Base-by-base conservation (phyloP, 2,329 filamentous ascomycete genomes). In the Dendryphion nanum region DNA sequence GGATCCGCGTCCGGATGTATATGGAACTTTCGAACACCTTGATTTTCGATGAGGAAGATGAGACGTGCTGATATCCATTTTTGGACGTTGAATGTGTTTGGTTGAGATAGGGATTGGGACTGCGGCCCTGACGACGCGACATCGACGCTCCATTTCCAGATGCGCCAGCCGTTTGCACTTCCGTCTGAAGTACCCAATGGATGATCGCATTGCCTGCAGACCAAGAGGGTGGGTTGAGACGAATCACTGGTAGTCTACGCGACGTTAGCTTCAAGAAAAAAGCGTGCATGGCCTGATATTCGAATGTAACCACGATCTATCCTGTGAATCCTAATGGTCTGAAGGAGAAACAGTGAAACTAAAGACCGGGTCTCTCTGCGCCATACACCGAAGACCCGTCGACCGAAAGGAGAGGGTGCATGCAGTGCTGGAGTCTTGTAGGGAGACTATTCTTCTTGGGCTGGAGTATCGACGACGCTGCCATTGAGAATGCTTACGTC, bases 381-480 rank as follows among this genome's bases (percentile, higher is more conserved):
- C 51, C 35, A 37, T 41, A 35, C 46, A 40, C 41, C 30, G 48
- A 41, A 46, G 53, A 46, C 41, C 62, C 61, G 45, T 64, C 62
- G 16, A 53, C 49, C 42, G 33, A 30, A 31, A n/a, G 53, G 52
- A 50, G 59, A 63, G 52, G 59, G 46, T 64, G 43, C 38, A 42
- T 44, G 44, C 40, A 37, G 34, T 23, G 35, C 36, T 44, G 40
- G 47, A 51, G 52, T 37, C 46, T 37, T 55, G 48, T 55, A 49
- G 20, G 50, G 54, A 58, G 53, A 42, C 31, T 41, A 35, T 56
- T 74, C 40, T 59, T 80, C 47, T 80, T 55, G 75, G 77, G 74
- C 69, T 75, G 60, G 72, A 74, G 77, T 80, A 80, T 80, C 77
- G 73, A 69, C 73, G 71, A 65, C 69, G 63, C 63, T 65, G 64